Conservation (phyloP, 345 rosid genomes). For the Odontarrhena argentea region DNA sequence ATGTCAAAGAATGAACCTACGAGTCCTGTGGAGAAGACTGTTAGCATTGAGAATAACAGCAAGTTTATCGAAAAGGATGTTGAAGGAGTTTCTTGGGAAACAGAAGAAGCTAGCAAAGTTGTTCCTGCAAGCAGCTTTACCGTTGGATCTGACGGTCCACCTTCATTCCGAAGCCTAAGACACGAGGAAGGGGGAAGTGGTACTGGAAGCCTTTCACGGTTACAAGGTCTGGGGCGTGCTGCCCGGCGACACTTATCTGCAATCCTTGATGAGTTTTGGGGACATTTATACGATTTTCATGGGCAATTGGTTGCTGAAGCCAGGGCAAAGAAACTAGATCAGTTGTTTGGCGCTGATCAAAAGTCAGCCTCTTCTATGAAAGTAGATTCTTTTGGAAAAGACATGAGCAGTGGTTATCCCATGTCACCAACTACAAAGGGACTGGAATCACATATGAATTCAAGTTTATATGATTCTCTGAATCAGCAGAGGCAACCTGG, state of each 20-base stretch:
- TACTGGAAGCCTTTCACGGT: slow-evolving; percentile 86
- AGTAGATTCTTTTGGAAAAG: slow-evolving; percentile 55
- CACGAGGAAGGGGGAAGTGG: slow-evolving; percentile 85
- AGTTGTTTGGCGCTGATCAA: slow-evolving; percentile 53
- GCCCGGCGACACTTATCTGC: slow-evolving; percentile 82
- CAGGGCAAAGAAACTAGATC: slow-evolving; percentile 60
- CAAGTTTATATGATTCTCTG: slow-evolving; percentile 59
- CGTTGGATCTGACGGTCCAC: slow-evolving; percentile 69
- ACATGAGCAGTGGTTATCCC: slow-evolving; percentile 49
- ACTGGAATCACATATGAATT: slow-evolving; percentile 51
- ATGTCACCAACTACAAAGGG: slow-evolving; percentile 60
- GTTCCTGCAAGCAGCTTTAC: slow-evolving; percentile 51
- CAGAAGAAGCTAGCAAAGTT: slow-evolving; percentile 62
- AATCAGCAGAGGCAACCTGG: slow-evolving; percentile 60
- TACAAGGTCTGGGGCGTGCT: slow-evolving; percentile 95
- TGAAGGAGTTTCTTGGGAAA: slow-evolving; percentile 65
- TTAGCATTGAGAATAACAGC: slow-evolving; percentile 48
- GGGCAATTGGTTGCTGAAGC: slow-evolving; percentile 77
- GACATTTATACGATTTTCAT: slow-evolving; percentile 76
- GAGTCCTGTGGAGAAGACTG: slow-evolving; percentile 56
- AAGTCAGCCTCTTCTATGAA: slow-evolving; percentile 50
- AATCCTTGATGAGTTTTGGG: slow-evolving; percentile 93
- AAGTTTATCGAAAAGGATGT: slow-evolving; percentile 57
- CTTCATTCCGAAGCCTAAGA: slow-evolving; percentile 80
- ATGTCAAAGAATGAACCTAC: slow-evolving; percentile 44